These are phyloP conservation scores for Bocquillonia castaneifolia DNA, from an alignment of 441 rosid genomes.

Conservation along the genomic window DNA sequence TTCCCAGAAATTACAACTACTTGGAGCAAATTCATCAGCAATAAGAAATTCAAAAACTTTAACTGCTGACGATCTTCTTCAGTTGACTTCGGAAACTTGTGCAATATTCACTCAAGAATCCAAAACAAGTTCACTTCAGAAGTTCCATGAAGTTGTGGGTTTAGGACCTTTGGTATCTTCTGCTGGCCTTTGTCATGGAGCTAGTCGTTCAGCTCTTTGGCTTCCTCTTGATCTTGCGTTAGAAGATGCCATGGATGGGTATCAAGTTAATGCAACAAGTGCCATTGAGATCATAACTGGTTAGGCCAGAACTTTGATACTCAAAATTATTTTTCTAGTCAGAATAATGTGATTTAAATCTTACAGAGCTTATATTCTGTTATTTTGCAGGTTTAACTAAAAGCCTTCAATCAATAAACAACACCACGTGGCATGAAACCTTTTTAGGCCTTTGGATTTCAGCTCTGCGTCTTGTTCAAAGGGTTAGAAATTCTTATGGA, in stretches of 20 bases:
- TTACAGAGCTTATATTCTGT: constrained; percentile 12
- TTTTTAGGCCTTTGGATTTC: constrained; percentile 96
- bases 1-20: constrained; percentile 54
- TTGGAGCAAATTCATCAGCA: constrained; percentile 69
- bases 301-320: constrained; percentile 30
- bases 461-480: constrained; percentile 91
- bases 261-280: constrained; percentile 83
- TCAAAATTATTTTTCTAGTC: constrained; percentile 19
- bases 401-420: constrained; percentile 82
- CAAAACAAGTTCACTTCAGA: constrained; percentile 46
- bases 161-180: constrained; percentile 59
- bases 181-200: constrained; percentile 65
- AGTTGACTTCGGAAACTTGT: constrained; percentile 47
- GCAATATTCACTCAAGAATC: constrained; percentile 36
- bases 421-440: constrained; percentile 84
- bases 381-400: constrained; percentile 71
- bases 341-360: constrained; percentile 22
- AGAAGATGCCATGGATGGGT: constrained; percentile 96
- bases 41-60: constrained; percentile 55
- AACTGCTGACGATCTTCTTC: constrained; percentile 58
- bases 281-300: constrained; percentile 72
- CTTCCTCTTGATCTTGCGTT: constrained; percentile 96
- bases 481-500: constrained; percentile 59
- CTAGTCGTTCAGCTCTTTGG: constrained; percentile 79
- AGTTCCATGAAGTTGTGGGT: constrained; percentile 51